Evolutionary conservation across 495 filamentous ascomycete genomes (phyloP), one percentile per base, ranked within the genome.

Genomic region (Acidomyces sp.): DNA sequence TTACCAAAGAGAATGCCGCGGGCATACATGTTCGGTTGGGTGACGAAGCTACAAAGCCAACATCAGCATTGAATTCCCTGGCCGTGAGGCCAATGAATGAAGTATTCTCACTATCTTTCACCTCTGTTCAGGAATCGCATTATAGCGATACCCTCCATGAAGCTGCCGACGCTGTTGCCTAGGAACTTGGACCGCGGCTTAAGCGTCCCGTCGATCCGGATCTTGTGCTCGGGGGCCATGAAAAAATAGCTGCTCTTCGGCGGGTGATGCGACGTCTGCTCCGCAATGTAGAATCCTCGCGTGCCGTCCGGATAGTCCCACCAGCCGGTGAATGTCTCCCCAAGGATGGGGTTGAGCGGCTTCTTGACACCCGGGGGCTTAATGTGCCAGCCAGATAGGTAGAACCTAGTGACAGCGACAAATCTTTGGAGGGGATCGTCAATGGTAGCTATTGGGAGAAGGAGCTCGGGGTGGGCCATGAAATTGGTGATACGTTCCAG

Each of bases 161-260:
- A 67, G 60, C 90, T 96, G 17, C 90, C 90, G 3, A 92, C 90
- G 0, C 92, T 96, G 62, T 96, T 99, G 18, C 90, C 90, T 22
- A 97, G 61, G 58, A 99, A 99, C 53, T 78, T 90, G 62, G 87
- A 93, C 52, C 86, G 77, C n/a, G 90, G 90, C 55, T 96, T 95
- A 46, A 97, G 66, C 9, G 84, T 90, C 13, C 90, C 90, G 55
- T 99, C 90, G 52, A 99, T 93, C 20, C 90, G 74, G 46, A 99
- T 93, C 39, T 88, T 66, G 53, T 96, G 88, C 39, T 87, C 83
- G 3, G 90, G 90, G 2, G 85, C 86, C 81, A 95, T 93, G 64
- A 90, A 99, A 59, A 96, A 99, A 61, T 99, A 99, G 61, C 84
- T 92, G 44, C 87, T 95, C 58, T 99, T 99, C 2, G 90, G 90